These are phyloP conservation scores for Boletus eberwhitei DNA, from an alignment of 768 basidiomycete species.

Conservation along the genomic window DNA sequence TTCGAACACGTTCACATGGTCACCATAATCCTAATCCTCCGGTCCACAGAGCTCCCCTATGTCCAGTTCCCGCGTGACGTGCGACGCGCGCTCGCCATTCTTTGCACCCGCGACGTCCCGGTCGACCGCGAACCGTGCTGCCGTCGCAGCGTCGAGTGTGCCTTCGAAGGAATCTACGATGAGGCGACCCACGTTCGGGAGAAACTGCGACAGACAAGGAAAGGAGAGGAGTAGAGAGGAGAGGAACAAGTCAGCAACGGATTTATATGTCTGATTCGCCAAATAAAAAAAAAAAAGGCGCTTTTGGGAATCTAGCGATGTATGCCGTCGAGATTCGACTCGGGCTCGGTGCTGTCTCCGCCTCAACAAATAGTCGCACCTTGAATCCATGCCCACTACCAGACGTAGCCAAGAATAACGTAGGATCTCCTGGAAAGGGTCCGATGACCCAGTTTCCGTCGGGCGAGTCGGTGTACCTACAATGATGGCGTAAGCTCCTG, in stretches of 20 bases:
- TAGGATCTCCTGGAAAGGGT: constrained; percentile 53
- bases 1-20: background rate
- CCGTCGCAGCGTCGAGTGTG: constrained; percentile 49
- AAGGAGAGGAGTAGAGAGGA: background rate
- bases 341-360: background rate
- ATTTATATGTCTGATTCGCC: background rate
- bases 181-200: constrained; percentile 78
- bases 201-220: constrained; percentile 51
- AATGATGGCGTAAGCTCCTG: background rate
- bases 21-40: constrained; percentile 30
- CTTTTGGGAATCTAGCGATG: background rate
- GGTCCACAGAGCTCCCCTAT: constrained; percentile 47
- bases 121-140: constrained; percentile 60
- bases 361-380: constrained; percentile 27
- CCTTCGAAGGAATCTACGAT: constrained; percentile 72
- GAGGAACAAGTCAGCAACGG: background rate
- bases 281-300: background rate
- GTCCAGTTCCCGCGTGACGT: constrained; percentile 38
- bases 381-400: constrained; percentile 91
- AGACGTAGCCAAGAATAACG: constrained; percentile 77
- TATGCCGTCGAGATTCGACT: background rate
- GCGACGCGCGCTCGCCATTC: constrained; percentile 20
- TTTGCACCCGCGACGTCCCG: constrained; percentile 33
- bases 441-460: constrained; percentile 92
- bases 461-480: constrained; percentile 85